Percentiles rank a stretch among this genome's conserved stretches.
phyloP scores from a whole-genome alignment of 495 filamentous ascomycete genomes.

The Penicillium daleae region DNA sequence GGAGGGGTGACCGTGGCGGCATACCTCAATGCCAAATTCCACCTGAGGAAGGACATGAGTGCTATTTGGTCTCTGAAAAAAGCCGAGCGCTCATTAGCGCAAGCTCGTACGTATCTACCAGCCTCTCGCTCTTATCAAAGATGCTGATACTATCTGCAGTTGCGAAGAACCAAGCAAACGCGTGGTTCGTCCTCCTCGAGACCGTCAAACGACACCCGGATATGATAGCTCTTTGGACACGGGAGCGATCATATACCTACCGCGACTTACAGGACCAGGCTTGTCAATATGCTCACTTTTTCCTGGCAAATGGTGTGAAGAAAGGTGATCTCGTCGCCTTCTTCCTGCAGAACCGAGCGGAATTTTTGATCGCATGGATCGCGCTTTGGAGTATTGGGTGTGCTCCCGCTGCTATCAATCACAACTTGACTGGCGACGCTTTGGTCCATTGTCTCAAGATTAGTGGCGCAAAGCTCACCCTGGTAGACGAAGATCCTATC shows the following conservation, averaged over 20 bases:
- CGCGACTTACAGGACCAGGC: conserved; percentile 56
- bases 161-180: conserved; percentile 53
- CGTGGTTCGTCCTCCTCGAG: conserved; percentile 69
- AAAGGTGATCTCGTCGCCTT: conserved; percentile 70
- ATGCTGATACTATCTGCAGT: conserved; percentile 37
- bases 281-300: conserved; percentile 69
- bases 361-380: conserved; percentile 69
- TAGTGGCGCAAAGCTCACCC: conserved; percentile 57
- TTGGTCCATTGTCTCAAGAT: conserved; percentile 71
- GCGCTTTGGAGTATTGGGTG: conserved; percentile 66
- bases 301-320: conserved; percentile 60
- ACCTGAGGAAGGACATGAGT: conserved; percentile 62
- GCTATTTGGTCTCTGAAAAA: conserved; percentile 34
- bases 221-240: conserved; percentile 68
- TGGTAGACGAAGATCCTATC: conserved; percentile 67
- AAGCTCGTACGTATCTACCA: conserved; percentile 32
- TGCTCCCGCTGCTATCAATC: conserved; percentile 74
- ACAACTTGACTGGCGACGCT: conserved; percentile 67
- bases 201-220: conserved; percentile 51
- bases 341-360: conserved; percentile 69
- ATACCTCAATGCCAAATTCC: conserved; percentile 74
- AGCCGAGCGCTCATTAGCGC: conserved; percentile 42
- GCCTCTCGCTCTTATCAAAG: background rate
- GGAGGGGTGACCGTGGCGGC: conserved; percentile 50
- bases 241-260: conserved; percentile 65